phyloP scores from a whole-genome alignment of 2,329 filamentous ascomycete species.

The Colletotrichum endophyticum region DNA sequence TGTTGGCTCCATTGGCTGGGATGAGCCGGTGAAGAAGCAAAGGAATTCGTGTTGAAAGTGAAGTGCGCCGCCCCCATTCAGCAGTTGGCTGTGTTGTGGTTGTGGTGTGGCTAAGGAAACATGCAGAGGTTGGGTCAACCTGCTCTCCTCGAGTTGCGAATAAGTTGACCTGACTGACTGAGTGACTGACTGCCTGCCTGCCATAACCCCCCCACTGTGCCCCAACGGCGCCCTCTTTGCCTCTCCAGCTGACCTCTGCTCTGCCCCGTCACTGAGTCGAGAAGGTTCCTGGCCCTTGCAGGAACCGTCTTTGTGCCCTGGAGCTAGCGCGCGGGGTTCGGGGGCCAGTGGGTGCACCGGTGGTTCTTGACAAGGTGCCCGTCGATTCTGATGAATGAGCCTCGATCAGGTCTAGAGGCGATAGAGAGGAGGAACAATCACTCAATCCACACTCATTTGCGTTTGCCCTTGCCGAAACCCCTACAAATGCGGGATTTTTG shows the following conservation, averaged over 20 bases:
- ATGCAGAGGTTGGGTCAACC: not conserved
- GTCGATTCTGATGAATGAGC: not conserved
- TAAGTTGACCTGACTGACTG: not conserved
- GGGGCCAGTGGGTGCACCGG: not conserved
- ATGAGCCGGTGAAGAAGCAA: not conserved
- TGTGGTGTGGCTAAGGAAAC: not conserved
- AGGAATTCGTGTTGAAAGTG: not conserved
- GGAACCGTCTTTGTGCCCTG: not conserved
- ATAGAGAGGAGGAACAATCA: not conserved
- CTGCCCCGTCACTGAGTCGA: not conserved
- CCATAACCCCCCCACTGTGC: not conserved
- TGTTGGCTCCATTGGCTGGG: not conserved
- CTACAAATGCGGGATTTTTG: too few species aligned
- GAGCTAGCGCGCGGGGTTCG: not conserved
- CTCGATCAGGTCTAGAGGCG: not conserved
- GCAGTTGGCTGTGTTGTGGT: not conserved
- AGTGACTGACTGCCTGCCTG: not conserved
- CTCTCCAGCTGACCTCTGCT: not conserved
- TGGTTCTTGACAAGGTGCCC: not conserved
- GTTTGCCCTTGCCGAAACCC: too few species aligned
- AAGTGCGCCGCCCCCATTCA: not conserved
- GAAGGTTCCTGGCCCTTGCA: constrained; percentile 2
- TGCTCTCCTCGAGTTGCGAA: not conserved
- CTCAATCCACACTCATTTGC: too few species aligned
- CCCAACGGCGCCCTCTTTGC: not conserved